Evolutionary conservation across 208 protist genomes (phyloP), one percentile per base, ranked within the genome.

Genomic region (Wallacemonas sp.): DNA sequence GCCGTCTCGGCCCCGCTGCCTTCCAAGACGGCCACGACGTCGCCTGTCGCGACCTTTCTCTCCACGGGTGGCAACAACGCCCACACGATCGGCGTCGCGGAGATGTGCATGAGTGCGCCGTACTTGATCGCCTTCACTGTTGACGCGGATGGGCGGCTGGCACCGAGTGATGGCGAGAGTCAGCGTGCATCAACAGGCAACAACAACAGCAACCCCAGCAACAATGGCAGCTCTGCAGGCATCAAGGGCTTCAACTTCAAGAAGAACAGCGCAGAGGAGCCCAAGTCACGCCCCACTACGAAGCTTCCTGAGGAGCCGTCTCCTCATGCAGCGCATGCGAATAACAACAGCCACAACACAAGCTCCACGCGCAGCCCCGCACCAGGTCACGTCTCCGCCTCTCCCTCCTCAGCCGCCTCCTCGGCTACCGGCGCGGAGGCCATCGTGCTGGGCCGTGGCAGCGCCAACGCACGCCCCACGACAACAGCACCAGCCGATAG

Each of bases 201-300:
- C n/a, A n/a, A n/a, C n/a, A n/a, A n/a, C n/a, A n/a, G n/a, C 34
- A 4, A 19, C 55, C 6, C 65, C 54, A 21, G 36, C 52, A 12
- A 44, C 65, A 2, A 21, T 12, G 26, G 65, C 23, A 2, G n/a
- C n/a, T 21, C 33, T 14, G 6, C 65, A 19, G 65, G 54, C 16
- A 54, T 49, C 49, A 70, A 63, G 27, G 65, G 65, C 24, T 70
- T 70, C 43, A 70, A 70, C 32, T 62, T 70, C 54, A 48, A 54
- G 14, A 58, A 58, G 52, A 48, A 12, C 32, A 61, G 23, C 55
- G 29, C 17, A 14, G 14, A 41, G 36, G 36, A 6, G 36, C 6
- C 6, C 36, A 14, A 41, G 36, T 6, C n/a, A n/a, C n/a, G n/a
- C n/a, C n/a, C n/a, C n/a, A n/a, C n/a, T n/a, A n/a, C n/a, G n/a